Conservation (phyloP, 2,329 filamentous ascomycete genomes). For the Trichoderma guizhouense region DNA sequence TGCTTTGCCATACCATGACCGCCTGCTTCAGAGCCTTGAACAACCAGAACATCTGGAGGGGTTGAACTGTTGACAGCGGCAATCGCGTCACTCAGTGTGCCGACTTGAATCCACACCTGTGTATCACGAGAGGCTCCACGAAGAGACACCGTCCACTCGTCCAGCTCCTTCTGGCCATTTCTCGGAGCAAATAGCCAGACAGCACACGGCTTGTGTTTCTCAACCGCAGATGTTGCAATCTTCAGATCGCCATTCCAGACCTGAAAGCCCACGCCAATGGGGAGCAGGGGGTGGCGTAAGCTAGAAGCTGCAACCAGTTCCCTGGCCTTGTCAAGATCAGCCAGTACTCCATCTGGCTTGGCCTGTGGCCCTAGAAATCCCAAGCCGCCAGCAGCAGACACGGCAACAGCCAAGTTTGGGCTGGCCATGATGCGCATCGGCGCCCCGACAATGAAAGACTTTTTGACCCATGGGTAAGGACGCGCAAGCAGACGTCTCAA, state of each 20-base stretch:
- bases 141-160: conserved; percentile 45
- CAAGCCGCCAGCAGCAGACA: conserved; percentile 70
- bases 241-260: conserved; percentile 42
- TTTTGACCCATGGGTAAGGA: conserved; percentile 34
- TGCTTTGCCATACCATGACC: conserved; percentile 48
- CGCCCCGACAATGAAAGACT: conserved; percentile 53
- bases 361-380: conserved; percentile 44
- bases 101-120: conserved; percentile 53
- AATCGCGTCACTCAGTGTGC: conserved; percentile 45
- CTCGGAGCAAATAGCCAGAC: conserved; percentile 48
- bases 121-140: conserved; percentile 39
- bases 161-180: conserved; percentile 34
- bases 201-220: conserved; percentile 34
- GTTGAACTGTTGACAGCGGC: conserved; percentile 34
- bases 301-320: conserved; percentile 23
- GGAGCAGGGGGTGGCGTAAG: conserved; percentile 23
- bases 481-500: conserved; percentile 17
- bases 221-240: conserved; percentile 30
- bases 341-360: conserved; percentile 31
- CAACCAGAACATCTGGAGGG: conserved; percentile 48
- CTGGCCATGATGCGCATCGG: conserved; percentile 67
- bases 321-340: conserved; percentile 31
- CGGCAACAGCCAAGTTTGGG: conserved; percentile 54
- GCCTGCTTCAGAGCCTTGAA: conserved; percentile 53
- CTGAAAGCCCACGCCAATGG: conserved; percentile 47